Conservation (phyloP, 2,329 filamentous ascomycete genomes). For the Penicillium sp. region DNA sequence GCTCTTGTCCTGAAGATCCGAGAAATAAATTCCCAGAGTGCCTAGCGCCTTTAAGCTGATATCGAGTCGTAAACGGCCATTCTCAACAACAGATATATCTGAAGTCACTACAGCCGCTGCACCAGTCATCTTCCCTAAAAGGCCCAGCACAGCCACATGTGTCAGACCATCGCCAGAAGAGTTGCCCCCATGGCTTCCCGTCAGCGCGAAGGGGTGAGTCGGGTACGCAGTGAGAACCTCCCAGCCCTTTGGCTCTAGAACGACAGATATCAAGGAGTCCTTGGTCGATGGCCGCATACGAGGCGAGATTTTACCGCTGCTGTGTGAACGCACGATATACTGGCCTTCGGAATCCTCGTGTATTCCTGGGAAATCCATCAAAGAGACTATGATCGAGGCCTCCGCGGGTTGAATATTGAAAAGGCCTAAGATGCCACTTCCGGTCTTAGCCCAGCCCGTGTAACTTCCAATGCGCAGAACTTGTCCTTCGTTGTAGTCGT, state of each 20-base stretch:
- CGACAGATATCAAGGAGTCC: constrained; percentile 50
- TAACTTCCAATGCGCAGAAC: constrained; percentile 73
- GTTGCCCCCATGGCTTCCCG: constrained; percentile 23
- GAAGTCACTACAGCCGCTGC: constrained; percentile 63
- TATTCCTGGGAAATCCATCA: constrained; percentile 66
- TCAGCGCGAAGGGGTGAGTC: constrained; percentile 46
- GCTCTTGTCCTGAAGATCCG: constrained; percentile 52
- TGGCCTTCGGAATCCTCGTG: constrained; percentile 38
- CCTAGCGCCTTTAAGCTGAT: constrained; percentile 73
- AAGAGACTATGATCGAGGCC: constrained; percentile 59
- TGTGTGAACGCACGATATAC: constrained; percentile 69
- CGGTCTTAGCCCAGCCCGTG: constrained; percentile 58
- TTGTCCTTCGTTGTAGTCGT: constrained; percentile 61
- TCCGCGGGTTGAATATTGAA: constrained; percentile 67
- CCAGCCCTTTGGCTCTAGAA: constrained; percentile 59
- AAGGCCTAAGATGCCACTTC: constrained; percentile 67
- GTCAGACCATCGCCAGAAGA: constrained; percentile 33
- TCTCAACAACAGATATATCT: constrained; percentile 51
- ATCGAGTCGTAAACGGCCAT: constrained; percentile 56
- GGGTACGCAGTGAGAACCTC: constrained; percentile 74
- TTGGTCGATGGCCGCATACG: constrained; percentile 29
- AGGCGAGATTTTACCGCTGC: constrained; percentile 51
- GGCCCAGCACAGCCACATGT: constrained; percentile 60
- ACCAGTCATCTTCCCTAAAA: constrained; percentile 83
- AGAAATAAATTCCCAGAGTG: constrained; percentile 63